phyloP scores from a whole-genome alignment of 495 filamentous ascomycete genomes.

The Xylaria intraflava region DNA sequence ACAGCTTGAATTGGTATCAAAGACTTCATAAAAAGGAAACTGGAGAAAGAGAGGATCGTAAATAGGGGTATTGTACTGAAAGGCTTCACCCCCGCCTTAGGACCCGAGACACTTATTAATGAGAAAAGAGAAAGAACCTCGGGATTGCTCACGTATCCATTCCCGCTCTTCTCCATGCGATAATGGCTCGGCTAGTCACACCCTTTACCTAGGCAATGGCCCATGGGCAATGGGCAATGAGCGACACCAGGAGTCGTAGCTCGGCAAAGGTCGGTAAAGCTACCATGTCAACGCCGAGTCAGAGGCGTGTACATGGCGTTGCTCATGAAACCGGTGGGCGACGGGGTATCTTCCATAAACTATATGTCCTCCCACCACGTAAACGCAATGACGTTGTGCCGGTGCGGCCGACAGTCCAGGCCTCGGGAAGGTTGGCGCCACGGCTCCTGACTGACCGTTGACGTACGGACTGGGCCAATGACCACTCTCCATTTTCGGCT shows the following conservation, averaged over 20 bases:
- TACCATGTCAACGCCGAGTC: background rate
- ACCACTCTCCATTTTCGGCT: slow-evolving; percentile 11
- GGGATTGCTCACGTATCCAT: background rate
- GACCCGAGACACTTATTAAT: no score
- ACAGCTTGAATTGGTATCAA: background rate
- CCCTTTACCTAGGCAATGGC: background rate
- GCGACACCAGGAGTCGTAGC: slow-evolving; percentile 9
- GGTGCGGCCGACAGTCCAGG: background rate
- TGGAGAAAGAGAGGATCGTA: background rate
- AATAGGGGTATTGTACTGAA: no score
- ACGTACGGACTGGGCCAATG: slow-evolving; percentile 6
- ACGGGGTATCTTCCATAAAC: no score
- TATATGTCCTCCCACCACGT: background rate
- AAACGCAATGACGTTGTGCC: background rate
- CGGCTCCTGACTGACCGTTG: slow-evolving; percentile 9
- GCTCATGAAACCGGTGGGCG: background rate
- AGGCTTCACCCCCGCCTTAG: background rate
- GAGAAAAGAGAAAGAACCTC: no score
- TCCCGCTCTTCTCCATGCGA: background rate
- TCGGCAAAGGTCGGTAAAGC: slow-evolving; percentile 10
- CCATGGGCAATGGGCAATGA: no score
- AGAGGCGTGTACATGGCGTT: slow-evolving; percentile 5
- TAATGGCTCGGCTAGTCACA: background rate
- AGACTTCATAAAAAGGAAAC: background rate
- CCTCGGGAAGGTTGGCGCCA: background rate